Evolutionary conservation across 371 early-diverging fungal species (phyloP).

Genomic region (Sporodiniella umbellata): DNA sequence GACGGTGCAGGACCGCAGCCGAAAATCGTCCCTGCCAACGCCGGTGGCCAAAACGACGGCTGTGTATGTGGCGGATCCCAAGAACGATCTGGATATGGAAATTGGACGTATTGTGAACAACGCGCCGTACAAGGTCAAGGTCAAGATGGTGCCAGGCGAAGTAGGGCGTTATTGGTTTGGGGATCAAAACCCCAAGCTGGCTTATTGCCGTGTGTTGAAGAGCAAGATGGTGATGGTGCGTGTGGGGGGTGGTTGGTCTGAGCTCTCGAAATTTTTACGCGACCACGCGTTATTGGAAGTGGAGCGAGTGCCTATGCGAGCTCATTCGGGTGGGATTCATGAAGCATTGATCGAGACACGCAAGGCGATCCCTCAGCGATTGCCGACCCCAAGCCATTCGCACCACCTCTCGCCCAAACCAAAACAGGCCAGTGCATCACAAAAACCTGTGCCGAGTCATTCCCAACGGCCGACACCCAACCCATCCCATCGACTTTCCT

Average conservation of each 20-base stretch:
- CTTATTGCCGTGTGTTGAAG: conserved; percentile 67
- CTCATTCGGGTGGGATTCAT: too few species aligned
- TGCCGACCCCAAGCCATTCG: too few species aligned
- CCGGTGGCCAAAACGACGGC: conserved; percentile 24
- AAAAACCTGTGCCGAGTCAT: too few species aligned
- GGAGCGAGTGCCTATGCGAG: conserved; percentile 32
- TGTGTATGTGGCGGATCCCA: conserved; percentile 58
- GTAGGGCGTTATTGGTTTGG: conserved; percentile 73
- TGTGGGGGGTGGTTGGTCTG: conserved; percentile 76
- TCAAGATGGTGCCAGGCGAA: conserved; percentile 60
- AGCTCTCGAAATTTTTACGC: conserved; percentile 55
- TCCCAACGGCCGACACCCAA: too few species aligned
- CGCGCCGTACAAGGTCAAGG: conserved; percentile 38
- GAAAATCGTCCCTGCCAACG: conserved; percentile 45
- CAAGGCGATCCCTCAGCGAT: conserved; percentile 8
- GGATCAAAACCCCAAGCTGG: conserved; percentile 63
- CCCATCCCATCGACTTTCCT: too few species aligned
- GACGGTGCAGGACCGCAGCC: conserved; percentile 14
- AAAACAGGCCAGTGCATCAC: too few species aligned
- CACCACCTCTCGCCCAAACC: too few species aligned
- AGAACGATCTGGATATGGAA: conserved; percentile 67
- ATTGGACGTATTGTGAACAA: conserved; percentile 70
- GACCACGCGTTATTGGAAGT: conserved; percentile 45
- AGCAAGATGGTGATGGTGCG: conserved; percentile 75
- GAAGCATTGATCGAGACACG: conserved; percentile 34